Evolutionary conservation across 148 eudicot genomes (phyloP).

Genomic region (Fallopia convolvulus): DNA sequence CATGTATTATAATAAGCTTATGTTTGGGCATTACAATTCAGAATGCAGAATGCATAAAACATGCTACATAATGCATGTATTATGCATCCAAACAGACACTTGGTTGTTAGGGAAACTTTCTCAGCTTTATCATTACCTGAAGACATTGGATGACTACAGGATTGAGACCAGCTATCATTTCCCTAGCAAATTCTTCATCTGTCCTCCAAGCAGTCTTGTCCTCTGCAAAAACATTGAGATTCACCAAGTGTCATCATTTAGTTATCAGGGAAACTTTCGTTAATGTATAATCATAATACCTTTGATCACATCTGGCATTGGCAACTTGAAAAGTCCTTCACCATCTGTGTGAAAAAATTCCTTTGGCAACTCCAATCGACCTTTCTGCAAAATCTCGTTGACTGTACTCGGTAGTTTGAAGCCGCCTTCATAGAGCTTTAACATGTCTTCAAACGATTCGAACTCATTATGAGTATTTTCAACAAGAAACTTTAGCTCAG

Average conservation of each 20-base stretch:
- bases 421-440: conserved; percentile 53
- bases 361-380: conserved; percentile 37
- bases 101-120: not conserved
- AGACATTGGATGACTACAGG: conserved; percentile 65
- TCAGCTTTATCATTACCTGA: conserved; percentile 29
- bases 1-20: too few species aligned
- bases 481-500: conserved; percentile 41
- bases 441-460: conserved; percentile 55
- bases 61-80: too few species aligned
- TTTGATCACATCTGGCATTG: conserved; percentile 70
- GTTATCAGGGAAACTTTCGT: not conserved
- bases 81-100: too few species aligned
- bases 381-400: conserved; percentile 29
- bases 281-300: conserved; percentile 20
- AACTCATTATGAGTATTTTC: conserved; percentile 70
- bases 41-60: too few species aligned
- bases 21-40: too few species aligned
- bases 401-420: conserved; percentile 33
- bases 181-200: conserved; percentile 87
- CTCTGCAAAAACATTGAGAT: conserved; percentile 25
- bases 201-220: conserved; percentile 86
- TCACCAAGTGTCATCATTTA: not conserved
- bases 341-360: conserved; percentile 60
- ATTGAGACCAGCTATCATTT: conserved; percentile 94
- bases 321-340: conserved; percentile 46